phyloP scores from a whole-genome alignment of 257 asterid genomes.

The Solanum etuberosum region DNA sequence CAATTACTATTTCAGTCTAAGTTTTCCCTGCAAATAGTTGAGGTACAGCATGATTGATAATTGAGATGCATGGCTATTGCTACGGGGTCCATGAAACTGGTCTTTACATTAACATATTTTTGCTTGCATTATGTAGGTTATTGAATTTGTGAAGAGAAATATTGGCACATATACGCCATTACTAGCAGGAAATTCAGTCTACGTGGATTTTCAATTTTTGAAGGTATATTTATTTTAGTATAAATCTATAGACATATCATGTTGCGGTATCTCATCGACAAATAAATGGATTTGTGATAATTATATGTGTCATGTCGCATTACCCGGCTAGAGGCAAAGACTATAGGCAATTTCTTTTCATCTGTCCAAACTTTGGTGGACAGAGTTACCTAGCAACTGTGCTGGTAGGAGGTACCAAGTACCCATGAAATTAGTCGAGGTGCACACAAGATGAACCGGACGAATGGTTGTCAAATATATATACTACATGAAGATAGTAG shows the following conservation, averaged over 20 bases:
- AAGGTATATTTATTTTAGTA: slow-evolving; percentile 37
- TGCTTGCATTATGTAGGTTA: slow-evolving; percentile 33
- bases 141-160: slow-evolving; percentile 70
- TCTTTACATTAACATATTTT: not conserved
- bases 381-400: not conserved
- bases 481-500: not conserved
- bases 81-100: not conserved
- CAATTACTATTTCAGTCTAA: not conserved
- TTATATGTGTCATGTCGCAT: not conserved
- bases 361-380: not conserved
- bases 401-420: not conserved
- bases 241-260: not conserved
- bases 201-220: slow-evolving; percentile 61
- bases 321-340: not conserved
- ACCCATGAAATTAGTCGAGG: not conserved
- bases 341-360: not conserved
- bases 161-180: slow-evolving; percentile 57
- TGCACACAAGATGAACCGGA: not conserved
- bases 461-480: not conserved
- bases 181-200: slow-evolving; percentile 88
- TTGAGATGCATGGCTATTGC: not conserved
- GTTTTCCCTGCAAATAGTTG: not conserved
- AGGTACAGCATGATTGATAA: not conserved
- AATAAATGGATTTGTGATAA: not conserved
- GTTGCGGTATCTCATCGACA: not conserved